Conservation (phyloP, 2,329 filamentous ascomycete genomes). For the Apiospora saccharicola region DNA sequence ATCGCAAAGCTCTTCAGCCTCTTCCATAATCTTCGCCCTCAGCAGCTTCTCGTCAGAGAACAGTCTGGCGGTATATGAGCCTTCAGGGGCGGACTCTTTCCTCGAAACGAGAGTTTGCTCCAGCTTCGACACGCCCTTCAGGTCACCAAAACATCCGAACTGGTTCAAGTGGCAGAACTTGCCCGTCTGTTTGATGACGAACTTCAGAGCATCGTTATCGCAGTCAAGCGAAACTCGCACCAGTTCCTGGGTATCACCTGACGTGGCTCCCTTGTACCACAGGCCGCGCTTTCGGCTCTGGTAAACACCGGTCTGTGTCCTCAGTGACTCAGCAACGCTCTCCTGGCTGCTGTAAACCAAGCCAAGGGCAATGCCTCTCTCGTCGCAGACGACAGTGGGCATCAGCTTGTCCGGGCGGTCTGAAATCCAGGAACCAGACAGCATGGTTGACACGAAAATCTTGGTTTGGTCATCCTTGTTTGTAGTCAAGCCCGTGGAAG, state of each 20-base stretch:
- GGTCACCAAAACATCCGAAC: conserved; percentile 88
- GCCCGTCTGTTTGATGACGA: conserved; percentile 88
- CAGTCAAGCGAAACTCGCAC: conserved; percentile 88
- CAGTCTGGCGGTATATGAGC: conserved; percentile 91
- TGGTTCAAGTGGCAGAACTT: conserved; percentile 95
- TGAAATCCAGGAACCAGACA: conserved; percentile 78
- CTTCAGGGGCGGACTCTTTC: conserved; percentile 81
- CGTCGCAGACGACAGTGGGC: conserved; percentile 90
- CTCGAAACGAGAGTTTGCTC: conserved; percentile 87
- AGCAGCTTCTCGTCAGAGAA: conserved; percentile 92
- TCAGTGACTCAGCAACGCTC: conserved; percentile 86
- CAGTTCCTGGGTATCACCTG: conserved; percentile 91
- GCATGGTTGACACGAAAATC: conserved; percentile 73
- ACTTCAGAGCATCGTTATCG: conserved; percentile 90
- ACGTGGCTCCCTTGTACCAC: conserved; percentile 96
- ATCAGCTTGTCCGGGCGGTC: conserved; percentile 86
- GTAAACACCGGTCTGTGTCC: conserved; percentile 83
- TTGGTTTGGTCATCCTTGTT: conserved; percentile 66
- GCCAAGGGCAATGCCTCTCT: conserved; percentile 83
- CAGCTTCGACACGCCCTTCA: conserved; percentile 80
- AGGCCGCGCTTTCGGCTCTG: conserved; percentile 94
- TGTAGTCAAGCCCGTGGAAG: conserved; percentile 73
- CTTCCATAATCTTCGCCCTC: conserved; percentile 97
- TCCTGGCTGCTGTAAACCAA: conserved; percentile 94
- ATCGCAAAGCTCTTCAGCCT: conserved; percentile 92